Evolutionary conservation across 164 flowering plant genomes (phyloP), one percentile per base, ranked within the genome.

Genomic region (Vitis cinerea): DNA sequence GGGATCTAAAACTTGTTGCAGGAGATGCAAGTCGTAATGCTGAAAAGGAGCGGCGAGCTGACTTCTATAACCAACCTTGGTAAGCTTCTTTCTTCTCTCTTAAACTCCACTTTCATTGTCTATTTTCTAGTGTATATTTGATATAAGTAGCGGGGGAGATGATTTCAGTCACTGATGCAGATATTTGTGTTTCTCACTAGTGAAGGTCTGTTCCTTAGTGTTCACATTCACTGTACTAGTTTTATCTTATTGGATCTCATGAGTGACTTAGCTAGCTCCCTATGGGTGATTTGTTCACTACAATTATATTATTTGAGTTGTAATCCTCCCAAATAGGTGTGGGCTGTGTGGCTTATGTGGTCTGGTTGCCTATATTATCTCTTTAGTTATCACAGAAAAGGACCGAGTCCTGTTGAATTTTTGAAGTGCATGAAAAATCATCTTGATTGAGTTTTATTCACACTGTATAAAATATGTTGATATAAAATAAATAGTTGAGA

Each of bases 51-150:
- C 84, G 77, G 1, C 85, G 74, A 4, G 78, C 92, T 52, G 93
- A 90, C 66, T 91, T 93, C 82, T 93, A 80, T 65, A 85, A 83
- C 67, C 94, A 91, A 77, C 80, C 97, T 31, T 93, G 98, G 98
- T 93, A 84, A 70, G 76, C 49, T 31, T 66, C 13, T 49, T 23
- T 23, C 13, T 17, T 65, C 30, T 37, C 4, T 58, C 13, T 12
- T 60, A 50, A 9, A 37, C 44, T 61, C 9, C 12, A 11, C 60
- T 4, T 14, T 53, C 19, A 30, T 54, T 10, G 30, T 10, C 31
- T 31, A 16, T 16, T 11, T 8, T 19, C 60, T 17, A 5, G 16
- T 27, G 48, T 55, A 17, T 61, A 15, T 61, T 13, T 31, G 8
- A 17, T 51, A 16, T 44, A 31, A 37, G 7, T 52, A 7, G 1